Evolutionary conservation across 192 early-diverging fungal species (phyloP), one percentile per base, ranked within the genome.

Genomic region (Coemansia sp.): DNA sequence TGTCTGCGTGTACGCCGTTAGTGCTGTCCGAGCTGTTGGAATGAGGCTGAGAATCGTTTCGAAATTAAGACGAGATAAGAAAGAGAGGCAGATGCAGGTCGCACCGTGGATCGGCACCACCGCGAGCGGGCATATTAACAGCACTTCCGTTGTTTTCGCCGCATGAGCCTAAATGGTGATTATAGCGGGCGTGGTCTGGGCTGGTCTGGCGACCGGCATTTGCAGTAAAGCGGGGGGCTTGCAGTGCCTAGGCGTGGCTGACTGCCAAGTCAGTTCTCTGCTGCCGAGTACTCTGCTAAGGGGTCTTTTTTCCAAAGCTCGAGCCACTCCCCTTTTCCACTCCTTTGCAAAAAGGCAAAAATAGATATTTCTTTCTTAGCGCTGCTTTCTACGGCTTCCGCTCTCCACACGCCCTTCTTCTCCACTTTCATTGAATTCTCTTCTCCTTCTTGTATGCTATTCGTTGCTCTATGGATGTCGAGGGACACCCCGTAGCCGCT

Each of bases 81-180:
- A 36, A 47, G 37, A 57, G 9, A 10, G 47, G 9, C 3, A 64
- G 61, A 12, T 64, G 70, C 16, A 90, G 65, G 36, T 84, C 84
- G 16, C 59, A 68, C n/a, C 42, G 10, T 18, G n/a, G 43, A 45
- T 52, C 48, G 48, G 48, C 48, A 23, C 48, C 48, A 52, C 25
- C 48, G 3, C 25, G 48, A 14, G 48, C 48, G 48, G 26, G 52
- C 26, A 33, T 31, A 55, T 55, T 55, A 7, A 3, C 28, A 55
- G 52, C 14, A 16, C 26, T 28, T 55, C 52, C 28, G 26, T 0
- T 31, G 23, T 28, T 12, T 26, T 31, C 13, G 26, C 14, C 48
- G 13, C 14, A 21, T 33, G 6, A 52, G 48, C 12, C 48, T 3
- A 7, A 47, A 23, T 3, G 12, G 38, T 2, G 3, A 43, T n/a